A percentile compares a stretch with the other conserved stretches of the same genome.
These are phyloP conservation scores for Gaeumannomyces tritici DNA, from an alignment of 2,329 filamentous ascomycete genomes.

Conservation along the genomic window DNA sequence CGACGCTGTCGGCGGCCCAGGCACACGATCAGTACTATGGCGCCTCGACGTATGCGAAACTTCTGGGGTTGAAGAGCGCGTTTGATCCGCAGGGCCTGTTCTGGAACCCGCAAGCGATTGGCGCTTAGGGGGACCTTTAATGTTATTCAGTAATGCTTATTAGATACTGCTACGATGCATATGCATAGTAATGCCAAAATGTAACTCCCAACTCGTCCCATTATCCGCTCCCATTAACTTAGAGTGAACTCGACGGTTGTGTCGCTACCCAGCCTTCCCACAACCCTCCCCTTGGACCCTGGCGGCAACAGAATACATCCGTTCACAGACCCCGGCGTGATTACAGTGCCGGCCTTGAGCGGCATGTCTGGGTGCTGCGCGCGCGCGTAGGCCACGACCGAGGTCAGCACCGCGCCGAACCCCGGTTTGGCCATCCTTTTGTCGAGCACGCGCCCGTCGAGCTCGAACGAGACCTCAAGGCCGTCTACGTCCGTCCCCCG, in stretches of 20 bases:
- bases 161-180: background rate
- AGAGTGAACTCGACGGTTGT: background rate
- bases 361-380: background rate
- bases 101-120: slow-evolving; percentile 25
- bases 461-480: background rate
- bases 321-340: background rate
- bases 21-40: slow-evolving; percentile 41
- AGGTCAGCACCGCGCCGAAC: background rate
- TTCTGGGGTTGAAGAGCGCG: slow-evolving; percentile 27
- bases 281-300: background rate
- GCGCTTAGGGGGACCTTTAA: background rate
- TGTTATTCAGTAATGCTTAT: background rate
- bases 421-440: background rate
- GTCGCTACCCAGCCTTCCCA: background rate
- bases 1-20: slow-evolving; percentile 31
- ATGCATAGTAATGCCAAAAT: background rate
- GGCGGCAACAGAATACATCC: background rate
- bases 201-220: background rate
- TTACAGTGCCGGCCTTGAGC: background rate
- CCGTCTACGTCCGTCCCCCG: background rate
- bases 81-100: slow-evolving; percentile 31
- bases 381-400: background rate
- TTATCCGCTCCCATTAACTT: background rate
- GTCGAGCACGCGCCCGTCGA: background rate
- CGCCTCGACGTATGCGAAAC: slow-evolving; percentile 20